Evolutionary conservation across 1,284 basidiomycete genomes (phyloP).

Genomic region (Ustilago esculenta): DNA sequence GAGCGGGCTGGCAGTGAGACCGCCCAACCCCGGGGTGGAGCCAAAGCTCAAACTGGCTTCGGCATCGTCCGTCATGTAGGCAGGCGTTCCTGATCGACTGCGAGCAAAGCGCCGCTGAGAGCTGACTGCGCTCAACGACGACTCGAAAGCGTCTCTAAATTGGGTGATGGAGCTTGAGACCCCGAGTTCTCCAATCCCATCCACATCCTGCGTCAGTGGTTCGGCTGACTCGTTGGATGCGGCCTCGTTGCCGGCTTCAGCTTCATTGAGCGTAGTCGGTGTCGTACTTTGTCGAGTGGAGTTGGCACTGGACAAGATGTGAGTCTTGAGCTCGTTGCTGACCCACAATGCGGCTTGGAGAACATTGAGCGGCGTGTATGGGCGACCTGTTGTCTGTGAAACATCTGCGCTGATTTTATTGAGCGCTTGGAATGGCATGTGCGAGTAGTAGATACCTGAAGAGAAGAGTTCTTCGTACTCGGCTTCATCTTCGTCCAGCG

Average conservation of each 20-base stretch:
- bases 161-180: conserved; percentile 48
- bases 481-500: conserved; percentile 52
- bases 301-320: conserved; percentile 28
- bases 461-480: conserved; percentile 74
- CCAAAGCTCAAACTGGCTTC: conserved; percentile 11
- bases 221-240: conserved; percentile 9
- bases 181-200: conserved; percentile 44
- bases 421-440: conserved; percentile 73
- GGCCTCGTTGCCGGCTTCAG: conserved; percentile 11
- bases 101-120: conserved; percentile 22
- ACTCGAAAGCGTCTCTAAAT: conserved; percentile 42
- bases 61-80: conserved; percentile 5
- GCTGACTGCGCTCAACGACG: conserved; percentile 1
- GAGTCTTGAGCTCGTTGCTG: conserved; percentile 52
- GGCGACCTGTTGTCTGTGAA: conserved; percentile 33
- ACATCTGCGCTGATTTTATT: conserved; percentile 45
- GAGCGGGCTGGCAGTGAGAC: conserved; percentile 39
- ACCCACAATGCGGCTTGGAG: conserved; percentile 59
- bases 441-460: conserved; percentile 83
- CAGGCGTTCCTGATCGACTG: conserved; percentile 24
- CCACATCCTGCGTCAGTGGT: conserved; percentile 5
- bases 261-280: conserved; percentile 10
- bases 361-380: conserved; percentile 47
- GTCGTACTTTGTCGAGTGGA: conserved; percentile 1
- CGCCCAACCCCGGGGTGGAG: conserved; percentile 29